Evolutionary conservation across 768 basidiomycete genomes (phyloP), one percentile per base, ranked within the genome.

Genomic region (Agrocybe praecox): DNA sequence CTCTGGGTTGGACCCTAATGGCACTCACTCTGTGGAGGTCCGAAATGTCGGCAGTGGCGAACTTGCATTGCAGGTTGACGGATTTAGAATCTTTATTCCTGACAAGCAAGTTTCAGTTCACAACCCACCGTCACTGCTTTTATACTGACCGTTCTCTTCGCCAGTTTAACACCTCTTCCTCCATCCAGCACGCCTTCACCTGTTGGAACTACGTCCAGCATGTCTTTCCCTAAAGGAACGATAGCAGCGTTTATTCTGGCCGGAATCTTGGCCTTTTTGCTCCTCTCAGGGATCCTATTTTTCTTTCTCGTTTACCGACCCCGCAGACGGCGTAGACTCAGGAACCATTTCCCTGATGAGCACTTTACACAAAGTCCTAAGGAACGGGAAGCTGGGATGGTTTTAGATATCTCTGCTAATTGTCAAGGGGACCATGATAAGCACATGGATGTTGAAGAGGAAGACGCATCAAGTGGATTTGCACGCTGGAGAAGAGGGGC

Each of bases 211-310:
- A 57, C 64, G n/a, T 17, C 51, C 49, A 50, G 49, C 32, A 56
- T 54, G 48, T 70, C 76, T 1, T 70, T 77, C 18, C 57, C 81
- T 1, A 72, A 72, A 57, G 87, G 89, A 43, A 85, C 88, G 1
- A 83, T 89, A 52, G 88, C 88, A 18, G 89, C 88, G 0, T 73
- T 89, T 26, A 79, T 78, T 10, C 74, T 91, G 2, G 87, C 83
- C 2, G 77, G 79, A 19, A 67, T 84, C 18, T 72, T 90, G 9
- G 76, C 79, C 23, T 74, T 84, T 62, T 52, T 87, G 24, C 56
- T 85, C 4, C 56, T 80, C 9, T 71, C 72, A 46, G 68, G 74
- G 24, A 33, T 69, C 14, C 64, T 84, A 1, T 77, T 79, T 58
- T 81, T 73, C 60, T 73, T 78, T 55, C 72, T 77, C 49, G 67